Evolutionary conservation across 1,284 basidiomycete species (phyloP).

Genomic region (Irpex lacteus): DNA sequence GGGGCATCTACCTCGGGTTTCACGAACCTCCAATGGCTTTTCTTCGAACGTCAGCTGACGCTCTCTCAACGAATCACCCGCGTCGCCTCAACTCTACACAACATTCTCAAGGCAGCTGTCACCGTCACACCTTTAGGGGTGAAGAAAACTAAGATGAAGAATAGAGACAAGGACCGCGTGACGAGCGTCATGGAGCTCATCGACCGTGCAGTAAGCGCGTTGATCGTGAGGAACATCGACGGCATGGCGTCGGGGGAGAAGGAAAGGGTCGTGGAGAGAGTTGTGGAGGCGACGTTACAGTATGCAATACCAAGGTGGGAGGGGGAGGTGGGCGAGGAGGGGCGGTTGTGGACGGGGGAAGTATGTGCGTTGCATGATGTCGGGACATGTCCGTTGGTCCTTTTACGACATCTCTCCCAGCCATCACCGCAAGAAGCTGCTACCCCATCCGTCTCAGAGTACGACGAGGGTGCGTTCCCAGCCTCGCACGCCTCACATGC

Average conservation of each 20-base stretch:
- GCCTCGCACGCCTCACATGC: no score
- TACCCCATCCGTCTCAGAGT: no score
- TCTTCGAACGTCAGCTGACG: slow-evolving; percentile 63
- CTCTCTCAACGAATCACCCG: slow-evolving; percentile 56
- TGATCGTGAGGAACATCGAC: slow-evolving; percentile 49
- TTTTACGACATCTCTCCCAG: slow-evolving; percentile 42
- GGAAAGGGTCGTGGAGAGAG: slow-evolving; percentile 59
- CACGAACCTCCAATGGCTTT: slow-evolving; percentile 52
- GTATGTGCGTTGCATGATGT: slow-evolving; percentile 58
- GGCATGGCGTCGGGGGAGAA: slow-evolving; percentile 58
- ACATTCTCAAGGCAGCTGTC: slow-evolving; percentile 44
- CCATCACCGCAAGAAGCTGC: slow-evolving; percentile 16
- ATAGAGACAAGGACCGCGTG: slow-evolving; percentile 39
- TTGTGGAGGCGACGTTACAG: slow-evolving; percentile 71
- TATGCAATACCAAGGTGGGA: slow-evolving; percentile 66
- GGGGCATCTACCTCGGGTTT: slow-evolving; percentile 15
- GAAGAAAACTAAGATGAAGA: slow-evolving; percentile 50
- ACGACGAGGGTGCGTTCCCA: no score
- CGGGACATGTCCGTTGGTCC: slow-evolving; percentile 50
- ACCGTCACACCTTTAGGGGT: slow-evolving; percentile 29
- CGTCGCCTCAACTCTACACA: slow-evolving; percentile 51
- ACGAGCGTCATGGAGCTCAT: slow-evolving; percentile 75
- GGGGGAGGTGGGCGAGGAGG: slow-evolving; percentile 32
- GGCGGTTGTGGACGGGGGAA: slow-evolving; percentile 45
- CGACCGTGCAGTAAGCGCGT: slow-evolving; percentile 55